Conservation (phyloP, 176 grass and related monocot species). For the Carex myosuroides region DNA sequence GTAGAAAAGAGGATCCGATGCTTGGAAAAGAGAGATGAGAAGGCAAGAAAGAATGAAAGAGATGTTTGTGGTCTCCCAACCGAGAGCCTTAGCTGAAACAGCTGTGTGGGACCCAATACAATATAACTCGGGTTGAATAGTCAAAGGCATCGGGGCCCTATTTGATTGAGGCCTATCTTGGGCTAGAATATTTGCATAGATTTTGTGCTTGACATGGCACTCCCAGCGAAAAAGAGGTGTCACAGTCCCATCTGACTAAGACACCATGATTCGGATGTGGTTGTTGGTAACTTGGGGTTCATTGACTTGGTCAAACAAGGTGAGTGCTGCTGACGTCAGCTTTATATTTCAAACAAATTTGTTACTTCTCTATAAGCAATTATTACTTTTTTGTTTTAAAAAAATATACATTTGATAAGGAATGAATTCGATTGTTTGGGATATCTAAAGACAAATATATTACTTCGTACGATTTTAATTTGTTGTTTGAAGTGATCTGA, state of each 20-base stretch:
- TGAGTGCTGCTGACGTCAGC: not conserved
- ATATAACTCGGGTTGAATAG: not conserved
- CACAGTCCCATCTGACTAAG: conserved; percentile 11
- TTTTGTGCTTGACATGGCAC: conserved; percentile 16
- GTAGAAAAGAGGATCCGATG: conserved; percentile 23
- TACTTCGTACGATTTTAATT: too few relatives aligned
- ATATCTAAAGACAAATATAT: too few relatives aligned
- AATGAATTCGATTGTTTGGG: too few relatives aligned
- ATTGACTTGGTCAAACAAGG: conserved; percentile 9
- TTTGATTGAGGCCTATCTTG: conserved; percentile 1
- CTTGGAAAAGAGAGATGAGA: conserved; percentile 19
- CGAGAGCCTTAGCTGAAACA: not conserved
- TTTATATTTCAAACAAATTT: not conserved
- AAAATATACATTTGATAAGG: too few relatives aligned
- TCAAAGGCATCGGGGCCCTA: not conserved
- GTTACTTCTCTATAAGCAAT: too few relatives aligned
- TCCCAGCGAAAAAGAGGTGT: not conserved
- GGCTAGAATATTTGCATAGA: conserved; percentile 15
- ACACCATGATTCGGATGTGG: conserved; percentile 15
- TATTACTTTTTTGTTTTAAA: too few relatives aligned
- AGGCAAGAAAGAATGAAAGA: conserved; percentile 12
- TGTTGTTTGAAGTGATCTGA: too few relatives aligned
- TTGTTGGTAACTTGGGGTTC: conserved; percentile 17
- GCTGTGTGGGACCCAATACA: not conserved
- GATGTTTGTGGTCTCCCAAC: conserved; percentile 26